Conservation (phyloP, 23 red algal genomes). For the Gracilaria caudata region DNA sequence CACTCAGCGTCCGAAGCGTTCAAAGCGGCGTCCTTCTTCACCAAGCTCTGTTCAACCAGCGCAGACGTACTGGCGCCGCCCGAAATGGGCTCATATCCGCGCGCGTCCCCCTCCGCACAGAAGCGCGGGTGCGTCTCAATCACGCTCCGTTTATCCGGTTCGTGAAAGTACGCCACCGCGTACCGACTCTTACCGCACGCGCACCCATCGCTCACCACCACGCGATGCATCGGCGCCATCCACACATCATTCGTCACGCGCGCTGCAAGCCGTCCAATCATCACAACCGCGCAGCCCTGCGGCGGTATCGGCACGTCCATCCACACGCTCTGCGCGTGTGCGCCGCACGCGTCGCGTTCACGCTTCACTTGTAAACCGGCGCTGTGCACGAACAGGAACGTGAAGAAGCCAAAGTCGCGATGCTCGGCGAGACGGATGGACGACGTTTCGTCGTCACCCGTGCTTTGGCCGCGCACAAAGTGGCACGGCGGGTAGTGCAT, state of each 20-base stretch:
- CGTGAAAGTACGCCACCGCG: conserved; percentile 37
- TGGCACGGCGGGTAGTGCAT: conserved; percentile 41
- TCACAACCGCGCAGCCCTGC: conserved; percentile 5
- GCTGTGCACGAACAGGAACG: conserved; percentile 30
- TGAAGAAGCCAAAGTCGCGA: conserved; percentile 47
- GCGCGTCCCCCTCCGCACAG: neutral
- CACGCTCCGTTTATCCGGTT: neutral
- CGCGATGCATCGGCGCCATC: conserved; percentile 44
- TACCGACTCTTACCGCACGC: conserved; percentile 6
- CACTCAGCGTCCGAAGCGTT: no score
- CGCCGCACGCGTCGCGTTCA: no score
- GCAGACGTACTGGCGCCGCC: conserved; percentile 7
- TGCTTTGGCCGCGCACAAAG: neutral
- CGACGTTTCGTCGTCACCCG: neutral
- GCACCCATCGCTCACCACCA: conserved; percentile 30
- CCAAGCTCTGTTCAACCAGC: no score
- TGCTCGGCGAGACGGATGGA: conserved; percentile 44
- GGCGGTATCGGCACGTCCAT: conserved; percentile 41
- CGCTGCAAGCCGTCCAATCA: conserved; percentile 36
- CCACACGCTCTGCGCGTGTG: conserved; percentile 38
- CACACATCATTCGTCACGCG: conserved; percentile 41
- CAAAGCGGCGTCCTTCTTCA: no score
- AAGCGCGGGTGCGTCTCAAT: conserved; percentile 20
- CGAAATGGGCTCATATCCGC: conserved; percentile 28
- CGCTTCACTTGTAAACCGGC: conserved; percentile 30